Evolutionary conservation across 2,329 filamentous ascomycete genomes (phyloP).

Genomic region (Pestalotiopsis sp.): DNA sequence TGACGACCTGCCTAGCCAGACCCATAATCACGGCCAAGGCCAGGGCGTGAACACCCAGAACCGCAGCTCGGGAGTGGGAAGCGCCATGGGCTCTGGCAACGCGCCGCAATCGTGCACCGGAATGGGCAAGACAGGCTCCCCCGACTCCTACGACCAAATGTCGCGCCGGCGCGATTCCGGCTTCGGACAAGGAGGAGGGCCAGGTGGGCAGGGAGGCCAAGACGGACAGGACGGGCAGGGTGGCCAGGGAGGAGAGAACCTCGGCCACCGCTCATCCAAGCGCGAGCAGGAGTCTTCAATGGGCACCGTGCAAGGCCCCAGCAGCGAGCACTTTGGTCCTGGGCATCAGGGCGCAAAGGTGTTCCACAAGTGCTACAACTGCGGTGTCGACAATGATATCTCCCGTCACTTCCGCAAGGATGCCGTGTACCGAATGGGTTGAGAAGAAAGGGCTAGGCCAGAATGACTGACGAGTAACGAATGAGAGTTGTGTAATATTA

Average conservation of each 20-base stretch:
- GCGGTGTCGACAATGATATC: slow-evolving; percentile 24
- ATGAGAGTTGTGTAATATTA: background rate
- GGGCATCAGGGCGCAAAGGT: slow-evolving; percentile 23
- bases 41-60: background rate
- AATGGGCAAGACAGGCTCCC: background rate
- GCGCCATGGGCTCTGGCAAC: background rate
- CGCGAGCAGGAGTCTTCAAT: background rate
- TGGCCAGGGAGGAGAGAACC: background rate
- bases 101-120: background rate
- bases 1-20: background rate
- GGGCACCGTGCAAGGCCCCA: background rate
- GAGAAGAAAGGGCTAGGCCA: background rate
- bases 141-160: background rate
- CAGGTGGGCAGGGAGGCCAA: background rate
- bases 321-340: slow-evolving; percentile 19
- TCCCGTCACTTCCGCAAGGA: slow-evolving; percentile 24
- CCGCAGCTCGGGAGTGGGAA: background rate
- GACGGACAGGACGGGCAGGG: too few relatives aligned
- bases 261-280: background rate
- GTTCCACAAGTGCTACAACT: slow-evolving; percentile 22
- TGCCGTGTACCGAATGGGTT: slow-evolving; percentile 22
- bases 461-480: background rate
- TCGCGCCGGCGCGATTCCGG: background rate
- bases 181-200: background rate
- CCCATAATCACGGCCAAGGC: background rate